These are phyloP conservation scores for Ananas comosus DNA, from an alignment of 176 grass and related monocot species.

Conservation along the genomic window DNA sequence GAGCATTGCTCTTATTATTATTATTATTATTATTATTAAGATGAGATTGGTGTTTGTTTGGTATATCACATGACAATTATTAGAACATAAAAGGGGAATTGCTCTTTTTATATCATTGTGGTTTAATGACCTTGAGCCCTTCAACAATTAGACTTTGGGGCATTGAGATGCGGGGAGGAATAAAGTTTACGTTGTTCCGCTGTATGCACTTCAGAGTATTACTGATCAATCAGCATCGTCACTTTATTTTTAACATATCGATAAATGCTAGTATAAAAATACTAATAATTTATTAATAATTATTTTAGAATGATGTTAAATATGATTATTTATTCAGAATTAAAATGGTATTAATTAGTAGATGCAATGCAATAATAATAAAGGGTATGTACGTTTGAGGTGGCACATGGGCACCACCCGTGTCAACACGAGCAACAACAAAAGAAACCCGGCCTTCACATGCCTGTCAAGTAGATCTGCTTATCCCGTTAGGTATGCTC, in stretches of 20 bases:
- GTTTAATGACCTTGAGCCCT: background rate
- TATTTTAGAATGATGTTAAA: too few relatives aligned
- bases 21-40: background rate
- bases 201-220: too few relatives aligned
- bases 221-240: too few relatives aligned
- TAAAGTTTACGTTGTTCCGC: too few relatives aligned
- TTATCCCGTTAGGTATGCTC: conserved; percentile 17
- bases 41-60: background rate
- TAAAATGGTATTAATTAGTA: too few relatives aligned
- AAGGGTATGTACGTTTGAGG: background rate
- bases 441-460: conserved; percentile 14
- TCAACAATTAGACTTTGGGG: background rate
- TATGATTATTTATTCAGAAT: too few relatives aligned
- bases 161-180: background rate
- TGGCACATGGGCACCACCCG: conserved; percentile 14
- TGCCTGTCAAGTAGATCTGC: conserved; percentile 23
- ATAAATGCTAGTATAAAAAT: too few relatives aligned
- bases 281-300: too few relatives aligned
- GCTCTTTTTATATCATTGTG: too few relatives aligned
- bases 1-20: too few relatives aligned
- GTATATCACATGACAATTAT: background rate
- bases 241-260: too few relatives aligned
- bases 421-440: conserved; percentile 9
- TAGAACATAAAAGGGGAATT: too few relatives aligned
- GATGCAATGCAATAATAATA: background rate